phyloP scores from a whole-genome alignment of 345 rosid genomes.

The Hevea brasiliensis region DNA sequence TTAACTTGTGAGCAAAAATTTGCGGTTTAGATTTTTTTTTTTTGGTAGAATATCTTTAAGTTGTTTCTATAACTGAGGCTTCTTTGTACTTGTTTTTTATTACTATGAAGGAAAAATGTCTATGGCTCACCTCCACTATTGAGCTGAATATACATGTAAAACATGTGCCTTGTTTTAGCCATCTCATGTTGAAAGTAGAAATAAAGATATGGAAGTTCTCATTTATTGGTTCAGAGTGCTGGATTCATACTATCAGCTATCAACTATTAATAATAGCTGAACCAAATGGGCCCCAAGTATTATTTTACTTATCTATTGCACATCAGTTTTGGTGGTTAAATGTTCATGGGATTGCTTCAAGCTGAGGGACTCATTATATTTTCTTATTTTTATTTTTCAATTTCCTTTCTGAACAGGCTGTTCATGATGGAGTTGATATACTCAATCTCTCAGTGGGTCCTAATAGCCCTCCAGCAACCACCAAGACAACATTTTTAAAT shows the following conservation, averaged over 20 bases:
- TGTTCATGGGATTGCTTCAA: constrained; percentile 16
- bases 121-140: neutral
- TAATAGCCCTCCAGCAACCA: constrained; percentile 87
- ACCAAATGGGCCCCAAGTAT: neutral
- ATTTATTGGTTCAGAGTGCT: neutral
- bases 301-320: neutral
- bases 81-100: neutral
- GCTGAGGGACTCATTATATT: constrained; percentile 18
- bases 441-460: constrained; percentile 98
- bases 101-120: neutral
- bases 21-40: constrained; percentile 1
- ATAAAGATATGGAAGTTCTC: neutral
- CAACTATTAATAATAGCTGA: too few species aligned
- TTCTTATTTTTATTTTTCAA: neutral
- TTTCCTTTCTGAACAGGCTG: constrained; percentile 62
- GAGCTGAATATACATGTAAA: neutral
- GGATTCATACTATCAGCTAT: neutral
- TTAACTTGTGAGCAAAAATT: neutral
- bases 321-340: too few species aligned
- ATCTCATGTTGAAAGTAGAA: neutral
- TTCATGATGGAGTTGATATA: constrained; percentile 96
- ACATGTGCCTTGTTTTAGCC: neutral
- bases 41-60: neutral
- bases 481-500: constrained; percentile 81
- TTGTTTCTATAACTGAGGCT: neutral